Evolutionary conservation across 306 rosid species (phyloP).

Genomic region (Lathyrus tuberosus): DNA sequence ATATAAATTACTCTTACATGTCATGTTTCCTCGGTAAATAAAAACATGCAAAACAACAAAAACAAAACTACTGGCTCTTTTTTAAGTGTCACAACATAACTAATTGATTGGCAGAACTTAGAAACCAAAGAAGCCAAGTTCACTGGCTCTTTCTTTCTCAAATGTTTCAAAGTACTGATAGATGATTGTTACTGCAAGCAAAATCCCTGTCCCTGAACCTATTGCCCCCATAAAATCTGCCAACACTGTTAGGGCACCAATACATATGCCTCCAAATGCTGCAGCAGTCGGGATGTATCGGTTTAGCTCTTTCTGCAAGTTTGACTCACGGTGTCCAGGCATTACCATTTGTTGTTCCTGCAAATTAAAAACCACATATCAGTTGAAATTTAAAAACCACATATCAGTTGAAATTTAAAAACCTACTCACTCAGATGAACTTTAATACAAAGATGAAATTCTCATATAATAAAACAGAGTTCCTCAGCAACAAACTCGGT

Average conservation of each 20-base stretch:
- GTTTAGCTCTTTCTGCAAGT: slow-evolving; percentile 84
- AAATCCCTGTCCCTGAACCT: slow-evolving; percentile 88
- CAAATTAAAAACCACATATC: slow-evolving; percentile 24
- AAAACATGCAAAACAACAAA: slow-evolving; percentile 37
- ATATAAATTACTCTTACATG: slow-evolving; percentile 18
- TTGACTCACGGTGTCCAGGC: slow-evolving; percentile 93
- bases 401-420: slow-evolving; percentile 3
- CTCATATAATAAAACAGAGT: neutral
- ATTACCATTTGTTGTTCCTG: slow-evolving; percentile 99
- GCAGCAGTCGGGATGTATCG: slow-evolving; percentile 95
- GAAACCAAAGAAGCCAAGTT: slow-evolving; percentile 92
- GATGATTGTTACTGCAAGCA: slow-evolving; percentile 90
- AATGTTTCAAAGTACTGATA: slow-evolving; percentile 92
- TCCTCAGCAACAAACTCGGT: neutral
- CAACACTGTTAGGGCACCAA: slow-evolving; percentile 86
- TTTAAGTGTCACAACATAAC: neutral
- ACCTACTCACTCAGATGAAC: neutral
- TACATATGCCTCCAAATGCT: slow-evolving; percentile 90
- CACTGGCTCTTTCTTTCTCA: slow-evolving; percentile 88
- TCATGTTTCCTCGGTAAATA: slow-evolving; percentile 28
- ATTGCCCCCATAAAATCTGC: slow-evolving; percentile 98
- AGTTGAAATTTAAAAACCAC: slow-evolving; percentile 6
- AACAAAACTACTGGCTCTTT: slow-evolving; percentile 48
- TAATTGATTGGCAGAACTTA: slow-evolving; percentile 33
- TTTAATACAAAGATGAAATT: neutral